These are phyloP conservation scores for Hypericum perforatum DNA, from an alignment of 345 rosid species.

Conservation along the genomic window DNA sequence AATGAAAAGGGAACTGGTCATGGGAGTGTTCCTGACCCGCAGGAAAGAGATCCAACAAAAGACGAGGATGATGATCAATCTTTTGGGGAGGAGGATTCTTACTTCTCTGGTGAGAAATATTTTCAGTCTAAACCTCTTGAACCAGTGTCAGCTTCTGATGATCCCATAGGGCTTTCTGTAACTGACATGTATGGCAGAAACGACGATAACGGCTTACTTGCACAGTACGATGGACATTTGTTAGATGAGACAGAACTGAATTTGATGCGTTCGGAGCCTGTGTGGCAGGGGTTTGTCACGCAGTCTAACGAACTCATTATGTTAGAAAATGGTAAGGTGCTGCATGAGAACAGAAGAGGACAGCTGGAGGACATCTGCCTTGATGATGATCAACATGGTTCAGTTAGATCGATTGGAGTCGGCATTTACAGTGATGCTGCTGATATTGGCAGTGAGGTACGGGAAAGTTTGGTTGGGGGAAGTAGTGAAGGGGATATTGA, in stretches of 20 bases:
- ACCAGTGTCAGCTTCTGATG: constrained; percentile 60
- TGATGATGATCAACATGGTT: constrained; percentile 83
- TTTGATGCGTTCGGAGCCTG: constrained; percentile 78
- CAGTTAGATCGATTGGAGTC: constrained; percentile 95
- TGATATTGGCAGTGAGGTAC: constrained; percentile 84
- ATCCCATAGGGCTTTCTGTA: constrained; percentile 58
- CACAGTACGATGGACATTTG: constrained; percentile 73
- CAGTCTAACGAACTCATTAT: constrained; percentile 61
- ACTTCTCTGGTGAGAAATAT: constrained; percentile 83
- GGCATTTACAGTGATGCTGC: constrained; percentile 93
- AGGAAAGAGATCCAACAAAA: constrained; percentile 62
- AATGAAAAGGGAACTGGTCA: constrained; percentile 84
- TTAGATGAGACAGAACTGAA: constrained; percentile 77
- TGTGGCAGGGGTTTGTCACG: constrained; percentile 93
- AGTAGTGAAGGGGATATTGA: constrained; percentile 90
- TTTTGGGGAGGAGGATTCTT: constrained; percentile 88
- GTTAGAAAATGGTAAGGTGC: constrained; percentile 45
- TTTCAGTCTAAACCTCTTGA: constrained; percentile 52
- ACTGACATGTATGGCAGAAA: constrained; percentile 53
- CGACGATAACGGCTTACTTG: constrained; percentile 50
- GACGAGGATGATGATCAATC: constrained; percentile 90
- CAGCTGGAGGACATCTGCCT: constrained; percentile 47
- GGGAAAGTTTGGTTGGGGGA: constrained; percentile 85
- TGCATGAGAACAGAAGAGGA: constrained; percentile 38
- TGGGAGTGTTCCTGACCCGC: constrained; percentile 74